Evolutionary conservation across 371 early-diverging fungal species (phyloP), one percentile per base, ranked within the genome.

Genomic region (Mucor racemosus): DNA sequence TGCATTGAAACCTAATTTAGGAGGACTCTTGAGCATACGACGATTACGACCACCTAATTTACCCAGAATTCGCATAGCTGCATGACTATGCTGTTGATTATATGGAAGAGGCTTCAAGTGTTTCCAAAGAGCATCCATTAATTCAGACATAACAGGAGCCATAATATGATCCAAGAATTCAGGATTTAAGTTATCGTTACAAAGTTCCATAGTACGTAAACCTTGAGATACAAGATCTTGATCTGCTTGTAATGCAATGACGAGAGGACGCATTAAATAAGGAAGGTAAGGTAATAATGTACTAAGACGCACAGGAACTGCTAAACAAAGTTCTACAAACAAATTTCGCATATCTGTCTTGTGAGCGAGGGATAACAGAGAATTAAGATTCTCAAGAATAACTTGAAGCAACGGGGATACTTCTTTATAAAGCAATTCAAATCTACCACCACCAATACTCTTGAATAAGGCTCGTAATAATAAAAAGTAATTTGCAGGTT

Each of bases 121-220:
- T 48, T 85, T 91, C 93, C 96, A 96, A 17, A 99, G 80, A 0
- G 94, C 92, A 34, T 85, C 81, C 96, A 99, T 95, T 5, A 99
- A 81, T 36, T 98, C 98, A 31, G 91, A 88, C 71, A 96, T 92
- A 26, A 97, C 94, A 3, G 98, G 99, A 5, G 88, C 87, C 86
- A 99, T 88, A 54, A 98, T 95, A 4, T 97, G 97, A 67, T 99
- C 99, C 59, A 99, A 72, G 71, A 98, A 98, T 63, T 99, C 99
- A 39, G 94, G 94, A 3, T 96, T 97, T 33, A 99, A 76, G 69
- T 99, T 99, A 75, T 99, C 99, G 53, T 99, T 94, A 76, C 99
- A 99, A 5, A 97, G 85, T 77, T 99, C 99, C 61, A 99, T 88
- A 0, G 97, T 98, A 40, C 99, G 89, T 59, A 99, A 80, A 6